Evolutionary conservation across 139 green algal genomes (phyloP).

Genomic region (Micractinium sp.): DNA sequence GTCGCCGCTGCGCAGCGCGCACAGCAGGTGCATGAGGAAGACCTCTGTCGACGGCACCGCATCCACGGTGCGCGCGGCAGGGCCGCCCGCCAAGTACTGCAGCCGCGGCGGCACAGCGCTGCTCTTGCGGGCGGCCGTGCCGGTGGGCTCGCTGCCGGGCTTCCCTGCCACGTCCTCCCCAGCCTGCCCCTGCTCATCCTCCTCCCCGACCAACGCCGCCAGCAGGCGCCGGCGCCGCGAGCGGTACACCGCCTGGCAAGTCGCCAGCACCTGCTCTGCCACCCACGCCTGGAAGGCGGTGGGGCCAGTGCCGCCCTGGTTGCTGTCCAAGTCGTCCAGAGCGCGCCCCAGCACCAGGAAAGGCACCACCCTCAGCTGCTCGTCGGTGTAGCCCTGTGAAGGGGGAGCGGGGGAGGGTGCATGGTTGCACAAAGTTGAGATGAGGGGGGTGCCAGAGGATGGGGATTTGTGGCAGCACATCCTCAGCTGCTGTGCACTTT

Average conservation of each 20-base stretch:
- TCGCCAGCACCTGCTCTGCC: not conserved
- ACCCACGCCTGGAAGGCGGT: not conserved
- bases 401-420: not conserved
- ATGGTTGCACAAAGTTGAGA: not conserved
- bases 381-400: not conserved
- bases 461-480: too few species aligned
- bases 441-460: not conserved
- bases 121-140: not conserved
- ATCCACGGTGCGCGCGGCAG: not conserved
- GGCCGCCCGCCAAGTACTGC: not conserved
- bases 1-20: not conserved
- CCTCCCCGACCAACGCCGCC: not conserved
- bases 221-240: not conserved
- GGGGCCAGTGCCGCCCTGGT: not conserved
- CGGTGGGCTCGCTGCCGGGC: not conserved
- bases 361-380: not conserved
- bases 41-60: not conserved
- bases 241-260: not conserved
- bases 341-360: not conserved
- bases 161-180: not conserved
- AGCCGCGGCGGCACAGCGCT: not conserved
- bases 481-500: too few species aligned
- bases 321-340: not conserved
- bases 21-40: not conserved
- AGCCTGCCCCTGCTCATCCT: not conserved